Base-by-base conservation (phyloP, 768 basidiomycete genomes). In the Psilocybe cyanescens region DNA sequence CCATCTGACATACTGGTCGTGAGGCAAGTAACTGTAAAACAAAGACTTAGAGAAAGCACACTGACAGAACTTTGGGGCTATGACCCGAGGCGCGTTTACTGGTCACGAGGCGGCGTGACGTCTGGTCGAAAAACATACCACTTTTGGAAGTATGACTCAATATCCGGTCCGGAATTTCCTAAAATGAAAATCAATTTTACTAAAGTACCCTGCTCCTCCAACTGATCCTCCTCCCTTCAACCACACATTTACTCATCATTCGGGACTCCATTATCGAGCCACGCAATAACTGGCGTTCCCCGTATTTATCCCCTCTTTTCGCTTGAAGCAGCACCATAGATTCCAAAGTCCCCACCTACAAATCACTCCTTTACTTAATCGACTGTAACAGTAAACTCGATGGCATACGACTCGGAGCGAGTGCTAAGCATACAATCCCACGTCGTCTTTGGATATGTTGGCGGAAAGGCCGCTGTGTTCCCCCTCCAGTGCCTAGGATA, bases 341-440 rank as follows among this genome's bases (percentile, higher is more conserved):
- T n/a, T 31, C 50, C 24, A 12, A 31, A 49, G 17, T 49, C 24
- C 48, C 28, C 11, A 24, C 11, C 30, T 31, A 45, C 19, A 29
- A 17, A 17, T 17, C 31, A 29, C 29, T 14, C n/a, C n/a, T 24
- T 35, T 24, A 33, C 41, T 50, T 45, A 24, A 24, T 44, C 31
- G 33, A 24, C 55, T 53, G 24, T 2, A 24, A 24, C 24, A 24
- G 16, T 41, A 19, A n/a, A 33, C 7, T 9, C 24, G 29, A 68
- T 64, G 61, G 53, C 52, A 17, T 31, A 31, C 48, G 55, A 55
- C 28, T 45, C 58, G 12, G 83, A 83, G 53, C 81, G 95, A 28
- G 84, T 99, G 8, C 80, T 98, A 45, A 95, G 93, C 67, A 86
- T 98, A 53, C 97, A 99, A 68, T 94, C 92, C 2, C 97, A 98